Base-by-base conservation (phyloP, 129 eudicot genomes). In the Ambrosia artemisiifolia region DNA sequence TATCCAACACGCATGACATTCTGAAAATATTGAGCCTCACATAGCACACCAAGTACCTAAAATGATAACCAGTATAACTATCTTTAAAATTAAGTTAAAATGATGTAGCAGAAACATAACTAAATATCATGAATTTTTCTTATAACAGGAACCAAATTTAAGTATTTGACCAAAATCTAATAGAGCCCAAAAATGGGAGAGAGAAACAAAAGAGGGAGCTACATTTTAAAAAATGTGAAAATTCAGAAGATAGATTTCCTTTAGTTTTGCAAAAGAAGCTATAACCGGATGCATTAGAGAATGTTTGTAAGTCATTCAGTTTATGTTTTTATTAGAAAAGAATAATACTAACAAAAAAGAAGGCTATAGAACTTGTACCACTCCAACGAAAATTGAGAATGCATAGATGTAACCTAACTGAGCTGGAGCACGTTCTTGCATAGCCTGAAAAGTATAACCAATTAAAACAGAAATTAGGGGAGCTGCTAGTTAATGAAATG, bases 1-100 rank as follows among this genome's bases (percentile, higher is more conserved):
- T 78, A 94, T 51, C 98, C 97, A 79, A 94, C 97, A 73, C 98
- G 98, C 98, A 90, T 94, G 73, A 94, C 98, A 77, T 90, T 94
- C 78, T 94, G 98, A 74, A 94, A 94, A 73, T 94, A 94, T 42
- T 90, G 98, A 72, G 98, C 92, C 80, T 94, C 98, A 75, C 82
- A 83, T 19, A 94, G 73, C 64, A 94, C 98, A 50, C 98, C 98
- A 65, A 89, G 66, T n/a, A 88, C 90, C 98, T 92, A 86, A 54
- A 77, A 40, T 46, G 40, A 71, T 67, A 70, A 72, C 63, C 75
- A 77, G 42, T 51, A 69, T 54, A 67, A 61, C 67, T 30, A 48
- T 47, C 16, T 64, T 18, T 42, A 19, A 12, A 55, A 60, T 6
- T 2, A 32, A 60, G 34, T 57, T 11, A 57, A 28, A 18, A 18